These are phyloP conservation scores for Cytospora piceicola DNA, from an alignment of 2,329 filamentous ascomycete species.

Conservation along the genomic window DNA sequence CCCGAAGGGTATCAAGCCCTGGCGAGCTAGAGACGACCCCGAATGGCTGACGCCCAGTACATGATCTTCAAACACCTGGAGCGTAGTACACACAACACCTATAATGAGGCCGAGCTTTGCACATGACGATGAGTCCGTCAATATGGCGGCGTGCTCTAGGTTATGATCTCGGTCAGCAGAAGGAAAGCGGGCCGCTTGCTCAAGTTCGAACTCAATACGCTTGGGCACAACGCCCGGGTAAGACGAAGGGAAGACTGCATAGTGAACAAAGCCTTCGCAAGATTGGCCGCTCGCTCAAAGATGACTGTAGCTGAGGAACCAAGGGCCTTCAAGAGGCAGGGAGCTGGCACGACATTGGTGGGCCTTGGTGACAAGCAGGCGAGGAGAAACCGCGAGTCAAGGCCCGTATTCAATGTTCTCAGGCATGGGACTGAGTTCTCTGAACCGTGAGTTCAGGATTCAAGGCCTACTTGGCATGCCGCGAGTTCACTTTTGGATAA, in stretches of 20 bases:
- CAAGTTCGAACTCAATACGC: neutral
- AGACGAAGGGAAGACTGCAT: neutral
- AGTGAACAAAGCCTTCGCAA: neutral
- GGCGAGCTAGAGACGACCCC: slow-evolving; percentile 62
- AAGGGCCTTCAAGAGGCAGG: neutral
- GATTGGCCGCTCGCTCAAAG: neutral
- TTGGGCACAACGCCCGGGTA: neutral
- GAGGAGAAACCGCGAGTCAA: neutral
- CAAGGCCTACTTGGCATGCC: neutral
- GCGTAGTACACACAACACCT: neutral
- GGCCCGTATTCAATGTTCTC: neutral
- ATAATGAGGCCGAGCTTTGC: neutral
- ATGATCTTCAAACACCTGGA: slow-evolving; percentile 13
- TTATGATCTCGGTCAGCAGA: neutral
- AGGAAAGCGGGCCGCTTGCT: neutral
- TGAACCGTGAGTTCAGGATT: neutral
- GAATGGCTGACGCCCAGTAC: slow-evolving; percentile 52
- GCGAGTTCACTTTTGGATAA: neutral
- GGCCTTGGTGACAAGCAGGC: neutral
- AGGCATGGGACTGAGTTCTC: neutral
- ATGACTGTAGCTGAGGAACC: neutral
- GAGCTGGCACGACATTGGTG: neutral
- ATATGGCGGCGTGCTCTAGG: neutral
- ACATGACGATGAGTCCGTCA: neutral
- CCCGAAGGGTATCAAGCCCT: slow-evolving; percentile 60